These are phyloP conservation scores for Vanilla planifolia DNA, from an alignment of 106 monocot genomes.

Conservation along the genomic window DNA sequence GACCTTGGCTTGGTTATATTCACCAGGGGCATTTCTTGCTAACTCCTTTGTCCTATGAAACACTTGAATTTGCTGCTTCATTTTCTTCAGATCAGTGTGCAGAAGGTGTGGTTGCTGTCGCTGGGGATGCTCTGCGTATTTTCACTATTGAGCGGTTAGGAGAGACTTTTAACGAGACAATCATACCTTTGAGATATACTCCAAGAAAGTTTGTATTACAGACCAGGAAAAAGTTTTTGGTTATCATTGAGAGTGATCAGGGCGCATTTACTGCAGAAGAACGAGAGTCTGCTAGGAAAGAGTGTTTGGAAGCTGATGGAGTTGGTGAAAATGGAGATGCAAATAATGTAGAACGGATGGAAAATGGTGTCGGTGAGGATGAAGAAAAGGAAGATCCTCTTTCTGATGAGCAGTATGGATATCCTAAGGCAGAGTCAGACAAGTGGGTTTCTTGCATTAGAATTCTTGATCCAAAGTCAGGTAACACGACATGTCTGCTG, in stretches of 20 bases:
- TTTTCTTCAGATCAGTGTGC: constrained; percentile 99
- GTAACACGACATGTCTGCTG: constrained; percentile 69
- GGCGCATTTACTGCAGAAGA: constrained; percentile 97
- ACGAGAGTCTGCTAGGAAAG: constrained; percentile 79
- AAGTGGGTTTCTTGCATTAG: constrained; percentile 97
- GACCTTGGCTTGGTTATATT: constrained; percentile 97
- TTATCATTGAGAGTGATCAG: constrained; percentile 90
- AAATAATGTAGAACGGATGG: constrained; percentile 47
- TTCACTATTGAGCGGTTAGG: constrained; percentile 93
- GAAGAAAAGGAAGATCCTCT: constrained; percentile 73
- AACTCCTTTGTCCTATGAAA: constrained; percentile 86
- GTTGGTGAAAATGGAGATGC: constrained; percentile 71
- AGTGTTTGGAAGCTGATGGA: constrained; percentile 67
- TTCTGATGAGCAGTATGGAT: constrained; percentile 93
- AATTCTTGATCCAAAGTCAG: constrained; percentile 76
- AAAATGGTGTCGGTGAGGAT: constrained; percentile 60
- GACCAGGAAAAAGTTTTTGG: constrained; percentile 64
- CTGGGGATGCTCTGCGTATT: constrained; percentile 82
- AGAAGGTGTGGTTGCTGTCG: constrained; percentile 96
- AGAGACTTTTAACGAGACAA: constrained; percentile 92
- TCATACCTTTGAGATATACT: constrained; percentile 80
- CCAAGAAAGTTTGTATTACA: constrained; percentile 86
- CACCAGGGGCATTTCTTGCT: constrained; percentile 93
- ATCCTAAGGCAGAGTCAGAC: constrained; percentile 84
- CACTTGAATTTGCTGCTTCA: constrained; percentile 88